Evolutionary conservation across 1,284 basidiomycete genomes (phyloP), one percentile per base, ranked within the genome.

Genomic region (Irpex sp.): DNA sequence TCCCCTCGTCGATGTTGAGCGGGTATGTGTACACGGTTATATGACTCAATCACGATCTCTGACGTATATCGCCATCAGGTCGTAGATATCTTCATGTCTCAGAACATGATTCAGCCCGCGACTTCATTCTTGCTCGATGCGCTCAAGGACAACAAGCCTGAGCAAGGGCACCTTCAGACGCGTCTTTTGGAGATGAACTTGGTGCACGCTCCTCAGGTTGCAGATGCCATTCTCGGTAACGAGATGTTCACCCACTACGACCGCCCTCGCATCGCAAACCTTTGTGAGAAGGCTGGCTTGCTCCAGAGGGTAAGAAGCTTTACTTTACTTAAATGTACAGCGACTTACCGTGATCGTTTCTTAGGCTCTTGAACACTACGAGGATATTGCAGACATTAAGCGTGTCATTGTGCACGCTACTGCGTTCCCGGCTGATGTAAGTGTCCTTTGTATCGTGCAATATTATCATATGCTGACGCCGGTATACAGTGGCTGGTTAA

Each of bases 221-320:
- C 97, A 1, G 97, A 99, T 74, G 97, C 97, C 8, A 99, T 99
- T 69, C 90, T 99, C 46, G 95, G 96, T 56, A 99, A 99, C 77
- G 94, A 98, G 72, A 98, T 99, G 94, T 98, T 99, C 78, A 87
- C 92, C 1, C 90, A 99, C 76, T 99, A 98, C 74, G 97, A 99
- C 76, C 88, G 93, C 46, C 95, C 97, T 2, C 87, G 97, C 66
- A 94, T 99, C 72, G 97, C 97, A 68, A 98, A 98, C 78, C 84
- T 99, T 58, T 98, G 96, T 72, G 97, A 99, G 81, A 98, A 98
- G 82, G 97, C 97, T 64, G 97, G 97, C 54, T 80, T 99, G 36
- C 77, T 98, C 72, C 97, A 99, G 78, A 84, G 96, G 66, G 92
- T 93, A 72, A 67, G 49, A 50, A 17, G 19, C 31, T 31, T 50